Evolutionary conservation across 2,329 filamentous ascomycete species (phyloP), one percentile per base, ranked within the genome.

Genomic region (Mollisiaceae sp.): DNA sequence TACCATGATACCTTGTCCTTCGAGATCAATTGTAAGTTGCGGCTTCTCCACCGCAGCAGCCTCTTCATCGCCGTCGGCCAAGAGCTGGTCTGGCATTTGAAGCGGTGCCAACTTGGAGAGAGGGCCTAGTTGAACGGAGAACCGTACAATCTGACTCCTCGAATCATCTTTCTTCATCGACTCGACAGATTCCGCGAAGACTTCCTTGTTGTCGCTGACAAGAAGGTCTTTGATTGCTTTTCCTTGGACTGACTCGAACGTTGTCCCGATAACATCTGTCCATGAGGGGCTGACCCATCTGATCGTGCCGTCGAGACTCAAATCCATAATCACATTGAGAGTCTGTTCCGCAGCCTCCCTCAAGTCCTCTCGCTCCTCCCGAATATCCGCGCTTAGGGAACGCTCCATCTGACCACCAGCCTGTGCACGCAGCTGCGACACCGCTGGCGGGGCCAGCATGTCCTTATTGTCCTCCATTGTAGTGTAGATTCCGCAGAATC

Each of bases 1-100:
- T 8, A 98, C 93, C 91, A 98, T 97, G 75, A 99, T 99, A 24
- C 95, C 95, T 79, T 99, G 95, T 8, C 92, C 96, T 80, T 99
- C 96, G 66, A 99, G 85, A 68, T 93, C 90, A 66, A 97, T 83
- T 45, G 87, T 83, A 64, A 84, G 80, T 32, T 32, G 27, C 60
- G 84, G 78, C 35, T 78, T 75, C 62, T 80, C 76, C 32, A 68
- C 65, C 27, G 68, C 66, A 9, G 75, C 73, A 35, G 79, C 75
- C 41, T 79, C 66, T 56, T 69, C 65, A 24, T 71, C 69, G 32
- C 64, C 71, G n/a, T 63, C 59, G 15, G 36, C 64, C 54, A 64
- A 67, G 22, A 64, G 47, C n/a, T 75, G 70, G 11, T 71, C 73
- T 22, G 75, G 69, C 68, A 76, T 73, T 14, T 69, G 35, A 69